Evolutionary conservation across 352 stramenopile genomes (phyloP).

Genomic region (Phytopythium ostracodes): DNA sequence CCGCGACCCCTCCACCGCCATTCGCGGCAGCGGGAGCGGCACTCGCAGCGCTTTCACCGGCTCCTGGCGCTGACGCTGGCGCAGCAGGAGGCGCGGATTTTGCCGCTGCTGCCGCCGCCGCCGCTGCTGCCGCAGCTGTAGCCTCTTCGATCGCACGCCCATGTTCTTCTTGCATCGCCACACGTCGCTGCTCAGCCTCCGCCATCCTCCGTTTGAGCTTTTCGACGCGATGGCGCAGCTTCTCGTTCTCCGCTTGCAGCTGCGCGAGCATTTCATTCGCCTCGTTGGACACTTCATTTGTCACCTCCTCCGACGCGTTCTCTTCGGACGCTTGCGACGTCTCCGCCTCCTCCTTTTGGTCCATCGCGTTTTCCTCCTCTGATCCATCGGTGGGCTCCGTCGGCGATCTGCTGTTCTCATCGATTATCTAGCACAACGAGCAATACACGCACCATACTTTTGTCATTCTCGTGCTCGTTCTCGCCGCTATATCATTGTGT

Average conservation of each 20-base stretch:
- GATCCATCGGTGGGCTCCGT: constrained; percentile 51
- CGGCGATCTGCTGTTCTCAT: constrained; percentile 59
- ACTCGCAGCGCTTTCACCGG: constrained; percentile 4
- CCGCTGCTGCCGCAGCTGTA: constrained; percentile 19
- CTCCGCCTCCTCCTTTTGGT: constrained; percentile 30
- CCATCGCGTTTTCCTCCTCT: constrained; percentile 44
- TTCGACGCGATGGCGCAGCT: constrained; percentile 61
- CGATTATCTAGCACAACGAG: constrained; percentile 41
- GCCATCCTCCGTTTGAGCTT: constrained; percentile 70
- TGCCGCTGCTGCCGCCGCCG: constrained; percentile 11
- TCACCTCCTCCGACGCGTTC: constrained; percentile 16
- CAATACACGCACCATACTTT: not conserved
- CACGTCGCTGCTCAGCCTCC: constrained; percentile 44
- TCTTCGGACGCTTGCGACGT: constrained; percentile 22
- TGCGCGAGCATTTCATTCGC: constrained; percentile 36
- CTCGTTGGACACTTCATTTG: constrained; percentile 13
- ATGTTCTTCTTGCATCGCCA: constrained; percentile 55
- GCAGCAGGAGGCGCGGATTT: not conserved
- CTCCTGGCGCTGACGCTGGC: constrained; percentile 1
- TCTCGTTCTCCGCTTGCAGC: constrained; percentile 76
- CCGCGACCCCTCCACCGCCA: constrained; percentile 29
- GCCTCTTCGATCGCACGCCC: constrained; percentile 27
- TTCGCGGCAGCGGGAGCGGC: constrained; percentile 10
- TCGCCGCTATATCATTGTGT: not conserved
- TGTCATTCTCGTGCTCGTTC: not conserved